Evolutionary conservation across 164 flowering plant species (phyloP).

Genomic region (Chloranthus sessilifolius): DNA sequence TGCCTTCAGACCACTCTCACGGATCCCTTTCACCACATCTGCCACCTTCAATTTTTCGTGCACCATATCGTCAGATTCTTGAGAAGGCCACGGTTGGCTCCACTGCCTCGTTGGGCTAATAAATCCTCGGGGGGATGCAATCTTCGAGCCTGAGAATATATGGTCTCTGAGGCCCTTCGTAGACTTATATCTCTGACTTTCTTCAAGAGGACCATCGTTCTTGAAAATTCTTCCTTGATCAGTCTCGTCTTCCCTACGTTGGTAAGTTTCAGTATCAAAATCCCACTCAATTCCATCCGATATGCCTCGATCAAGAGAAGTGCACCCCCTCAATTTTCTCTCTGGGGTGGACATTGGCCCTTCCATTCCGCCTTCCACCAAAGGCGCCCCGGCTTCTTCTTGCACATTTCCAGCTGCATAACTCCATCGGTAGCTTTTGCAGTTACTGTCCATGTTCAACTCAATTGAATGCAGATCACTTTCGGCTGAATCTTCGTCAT

Average conservation of each 20-base stretch:
- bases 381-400: conserved; percentile 26
- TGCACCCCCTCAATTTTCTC: conserved; percentile 31
- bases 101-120: conserved; percentile 46
- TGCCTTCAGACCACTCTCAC: conserved; percentile 35
- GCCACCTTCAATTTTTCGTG: conserved; percentile 36
- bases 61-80: conserved; percentile 27
- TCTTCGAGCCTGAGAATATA: conserved; percentile 37
- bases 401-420: conserved; percentile 21
- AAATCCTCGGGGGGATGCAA: conserved; percentile 31
- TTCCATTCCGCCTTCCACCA: conserved; percentile 34
- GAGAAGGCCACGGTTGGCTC: conserved; percentile 36
- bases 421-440: conserved; percentile 47
- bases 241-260: conserved; percentile 18
- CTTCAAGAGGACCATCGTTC: conserved; percentile 8
- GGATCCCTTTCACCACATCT: conserved; percentile 15
- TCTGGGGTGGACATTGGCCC: conserved; percentile 51
- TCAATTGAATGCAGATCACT: conserved; percentile 85
- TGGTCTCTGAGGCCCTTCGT: conserved; percentile 53
- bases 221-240: conserved; percentile 16
- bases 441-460: conserved; percentile 51
- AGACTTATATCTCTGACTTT: conserved; percentile 40
- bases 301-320: conserved; percentile 50
- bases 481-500: conserved; percentile 40
- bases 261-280: conserved; percentile 25
- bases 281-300: conserved; percentile 72